Percentiles rank a stretch among this genome's conserved stretches.
Conservation (phyloP, 2,329 filamentous ascomycete genomes). For the Fusarium sp. region DNA sequence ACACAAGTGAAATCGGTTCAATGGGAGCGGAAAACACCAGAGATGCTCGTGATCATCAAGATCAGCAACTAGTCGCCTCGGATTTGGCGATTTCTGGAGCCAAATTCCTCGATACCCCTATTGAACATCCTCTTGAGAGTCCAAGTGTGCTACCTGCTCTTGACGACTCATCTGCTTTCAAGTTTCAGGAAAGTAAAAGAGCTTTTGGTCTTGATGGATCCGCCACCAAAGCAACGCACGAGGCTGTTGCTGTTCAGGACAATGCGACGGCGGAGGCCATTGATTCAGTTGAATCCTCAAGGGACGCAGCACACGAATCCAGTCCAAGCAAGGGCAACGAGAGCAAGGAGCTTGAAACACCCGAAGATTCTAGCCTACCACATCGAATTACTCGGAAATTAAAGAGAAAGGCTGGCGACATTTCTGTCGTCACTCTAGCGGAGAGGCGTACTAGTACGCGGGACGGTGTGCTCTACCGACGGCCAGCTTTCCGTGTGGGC, state of each 20-base stretch:
- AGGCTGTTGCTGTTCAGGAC: constrained; percentile 5
- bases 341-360: not conserved
- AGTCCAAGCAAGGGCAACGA: not conserved
- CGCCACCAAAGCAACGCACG: not conserved
- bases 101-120: constrained; percentile 51
- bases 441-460: constrained; percentile 17
- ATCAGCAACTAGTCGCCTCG: constrained; percentile 13
- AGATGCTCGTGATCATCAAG: not conserved
- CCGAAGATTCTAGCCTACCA: not conserved
- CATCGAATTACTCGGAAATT: constrained; percentile 5
- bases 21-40: not conserved
- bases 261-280: constrained; percentile 4
- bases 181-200: constrained; percentile 50
- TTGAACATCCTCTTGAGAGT: constrained; percentile 6
- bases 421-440: constrained; percentile 41
- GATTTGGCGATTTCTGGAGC: constrained; percentile 50
- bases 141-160: constrained; percentile 12
- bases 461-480: not conserved
- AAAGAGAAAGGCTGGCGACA: constrained; percentile 50
- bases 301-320: not conserved
- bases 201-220: not conserved
- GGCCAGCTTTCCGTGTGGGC: not conserved
- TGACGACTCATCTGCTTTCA: constrained; percentile 51
- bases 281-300: not conserved
- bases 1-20: not conserved